Base-by-base conservation (phyloP, 176 grass and related monocot species). In the Chrysopogon serrulatus region DNA sequence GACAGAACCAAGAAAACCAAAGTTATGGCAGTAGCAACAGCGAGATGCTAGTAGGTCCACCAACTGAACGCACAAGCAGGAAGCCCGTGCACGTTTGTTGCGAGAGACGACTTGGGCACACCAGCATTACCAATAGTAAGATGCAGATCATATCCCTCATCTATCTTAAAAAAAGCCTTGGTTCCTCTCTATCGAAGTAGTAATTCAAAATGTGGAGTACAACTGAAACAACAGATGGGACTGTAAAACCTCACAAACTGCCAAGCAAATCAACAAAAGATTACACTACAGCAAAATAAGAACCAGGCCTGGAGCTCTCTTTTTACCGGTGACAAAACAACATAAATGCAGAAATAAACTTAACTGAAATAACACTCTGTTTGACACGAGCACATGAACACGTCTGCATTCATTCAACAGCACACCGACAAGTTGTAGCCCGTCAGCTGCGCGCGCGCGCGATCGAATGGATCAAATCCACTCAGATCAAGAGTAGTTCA, bases 401-500 rank as follows among this genome's bases (percentile, higher is more conserved):
- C 17, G 48, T 51, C 28, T 73, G 36, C 0, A 24, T 10, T 6
- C 18, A 65, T 35, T 11, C 42, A 10, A 47, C 70, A 42, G 39
- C 10, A 73, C 60, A 31, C 61, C 32, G 19, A 73, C 27, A 14
- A 2, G 34, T 32, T 40, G 65, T n/a, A 4, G 3, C 56, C 56
- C n/a, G 11, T 60, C 43, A 21, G 40, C 13, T 5, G 33, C 14
- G 36, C 10, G 35, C 28, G 21, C 59, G 43, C 31, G 45, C 23
- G 18, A n/a, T n/a, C 19, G 15, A 72, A 60, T 24, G 6, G 14
- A 23, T 1, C 19, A 5, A 1, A 14, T 21, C 8, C 18, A 2
- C 13, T 19, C 28, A 10, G 11, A n/a, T 71, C 80, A 82, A 4
- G 80, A 87, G 83, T 88, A 83, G 69, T 91, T 93, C 68, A 91